These are phyloP conservation scores for Plantago lanceolata DNA, from an alignment of 305 asterid species.

Conservation along the genomic window DNA sequence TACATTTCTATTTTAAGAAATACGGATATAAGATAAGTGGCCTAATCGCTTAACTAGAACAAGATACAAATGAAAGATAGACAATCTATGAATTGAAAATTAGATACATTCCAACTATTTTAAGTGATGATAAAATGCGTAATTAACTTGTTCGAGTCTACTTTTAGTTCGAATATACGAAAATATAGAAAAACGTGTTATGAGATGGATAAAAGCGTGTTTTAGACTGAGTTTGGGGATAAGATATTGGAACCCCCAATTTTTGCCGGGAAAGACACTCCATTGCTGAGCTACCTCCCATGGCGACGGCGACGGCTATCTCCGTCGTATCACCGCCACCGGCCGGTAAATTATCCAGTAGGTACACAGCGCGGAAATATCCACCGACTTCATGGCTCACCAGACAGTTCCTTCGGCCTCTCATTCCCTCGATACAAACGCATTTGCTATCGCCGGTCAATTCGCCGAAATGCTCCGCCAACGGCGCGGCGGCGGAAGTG, in stretches of 20 bases:
- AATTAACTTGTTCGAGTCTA: too few species aligned
- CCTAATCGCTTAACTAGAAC: too few species aligned
- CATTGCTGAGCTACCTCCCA: constrained; percentile 21
- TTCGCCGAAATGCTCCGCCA: constrained; percentile 37
- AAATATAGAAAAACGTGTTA: neutral
- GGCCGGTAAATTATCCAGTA: constrained; percentile 23
- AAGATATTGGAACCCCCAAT: neutral
- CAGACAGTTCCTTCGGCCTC: constrained; percentile 22
- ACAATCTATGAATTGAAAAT: too few species aligned
- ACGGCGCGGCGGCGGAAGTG: constrained; percentile 31
- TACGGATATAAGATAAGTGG: too few species aligned
- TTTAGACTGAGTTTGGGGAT: neutral
- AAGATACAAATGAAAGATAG: too few species aligned
- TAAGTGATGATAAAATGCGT: neutral
- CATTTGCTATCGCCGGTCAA: constrained; percentile 30
- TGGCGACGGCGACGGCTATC: constrained; percentile 67
- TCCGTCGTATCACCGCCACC: constrained; percentile 36
- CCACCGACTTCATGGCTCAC: constrained; percentile 20
- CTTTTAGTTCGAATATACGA: too few species aligned
- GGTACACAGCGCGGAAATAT: constrained; percentile 23
- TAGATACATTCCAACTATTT: neutral
- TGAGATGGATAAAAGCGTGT: neutral
- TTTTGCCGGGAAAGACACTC: neutral
- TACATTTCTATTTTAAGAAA: too few species aligned
- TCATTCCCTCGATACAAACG: constrained; percentile 26